These are phyloP conservation scores for Plenodomus biglobosus DNA, from an alignment of 2,329 filamentous ascomycete species.

Conservation along the genomic window DNA sequence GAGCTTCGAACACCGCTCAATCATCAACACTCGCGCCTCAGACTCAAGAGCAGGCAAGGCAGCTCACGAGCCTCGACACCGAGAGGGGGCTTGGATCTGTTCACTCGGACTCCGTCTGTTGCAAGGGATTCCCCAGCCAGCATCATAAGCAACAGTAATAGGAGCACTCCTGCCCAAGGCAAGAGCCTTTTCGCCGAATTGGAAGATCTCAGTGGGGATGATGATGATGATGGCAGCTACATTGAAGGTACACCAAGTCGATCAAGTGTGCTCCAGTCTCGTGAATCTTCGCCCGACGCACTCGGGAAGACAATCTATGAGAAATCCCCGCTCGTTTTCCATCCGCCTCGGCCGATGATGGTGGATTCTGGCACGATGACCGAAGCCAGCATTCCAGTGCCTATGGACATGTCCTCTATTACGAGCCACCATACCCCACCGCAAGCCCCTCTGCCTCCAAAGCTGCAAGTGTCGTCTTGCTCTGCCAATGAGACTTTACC, in stretches of 20 bases:
- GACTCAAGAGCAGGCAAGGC: conserved; percentile 69
- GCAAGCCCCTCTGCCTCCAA: conserved; percentile 18
- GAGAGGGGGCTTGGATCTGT: conserved; percentile 59
- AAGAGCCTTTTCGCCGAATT: conserved; percentile 93
- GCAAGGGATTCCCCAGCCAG: conserved; percentile 56
- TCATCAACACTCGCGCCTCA: conserved; percentile 67
- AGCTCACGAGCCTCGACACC: conserved; percentile 57
- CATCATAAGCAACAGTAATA: conserved; percentile 50
- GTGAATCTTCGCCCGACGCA: conserved; percentile 37
- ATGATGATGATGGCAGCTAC: conserved; percentile 58
- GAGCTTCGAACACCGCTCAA: conserved; percentile 65
- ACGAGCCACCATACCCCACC: conserved; percentile 31
- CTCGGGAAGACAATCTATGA: conserved; percentile 20
- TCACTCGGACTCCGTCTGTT: conserved; percentile 63
- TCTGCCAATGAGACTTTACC: conserved; percentile 32
- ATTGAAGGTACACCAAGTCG: conserved; percentile 41
- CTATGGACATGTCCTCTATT: conserved; percentile 31
- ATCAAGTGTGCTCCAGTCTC: conserved; percentile 34
- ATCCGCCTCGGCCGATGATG: conserved; percentile 48
- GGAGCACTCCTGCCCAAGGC: conserved; percentile 53
- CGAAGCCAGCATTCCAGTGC: conserved; percentile 56
- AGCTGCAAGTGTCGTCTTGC: conserved; percentile 30
- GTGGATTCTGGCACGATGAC: conserved; percentile 66
- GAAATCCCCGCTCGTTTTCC: conserved; percentile 27
- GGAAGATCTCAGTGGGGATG: conserved; percentile 74